These are phyloP conservation scores for Phytophthora podocarpi DNA, from an alignment of 352 stramenopile species.

Conservation along the genomic window DNA sequence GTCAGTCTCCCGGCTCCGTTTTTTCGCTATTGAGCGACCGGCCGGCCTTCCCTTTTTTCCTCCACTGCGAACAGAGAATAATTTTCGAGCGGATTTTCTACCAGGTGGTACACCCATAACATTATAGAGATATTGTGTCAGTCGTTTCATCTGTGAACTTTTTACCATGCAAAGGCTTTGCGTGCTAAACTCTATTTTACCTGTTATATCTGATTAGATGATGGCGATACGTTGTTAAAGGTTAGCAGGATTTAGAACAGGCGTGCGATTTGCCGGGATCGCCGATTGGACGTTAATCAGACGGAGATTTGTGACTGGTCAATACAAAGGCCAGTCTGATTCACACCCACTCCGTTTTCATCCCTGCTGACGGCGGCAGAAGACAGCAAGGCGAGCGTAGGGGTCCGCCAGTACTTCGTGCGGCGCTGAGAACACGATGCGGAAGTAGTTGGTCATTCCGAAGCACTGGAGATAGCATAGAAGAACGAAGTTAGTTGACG, in stretches of 20 bases:
- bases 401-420: slow-evolving; percentile 70
- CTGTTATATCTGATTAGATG: no score
- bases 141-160: no score
- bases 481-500: slow-evolving; percentile 6
- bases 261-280: slow-evolving; percentile 10
- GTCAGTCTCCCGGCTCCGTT: slow-evolving; percentile 10
- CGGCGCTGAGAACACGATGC: slow-evolving; percentile 73
- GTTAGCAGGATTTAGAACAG: background rate
- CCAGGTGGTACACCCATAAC: slow-evolving; percentile 29
- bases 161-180: background rate
- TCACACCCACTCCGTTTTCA: no score
- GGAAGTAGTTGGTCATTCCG: slow-evolving; percentile 74
- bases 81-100: slow-evolving; percentile 11
- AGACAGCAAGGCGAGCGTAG: slow-evolving; percentile 61
- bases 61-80: slow-evolving; percentile 24
- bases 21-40: slow-evolving; percentile 19
- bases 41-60: slow-evolving; percentile 1
- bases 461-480: slow-evolving; percentile 59
- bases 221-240: background rate
- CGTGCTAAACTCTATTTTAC: no score
- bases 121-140: background rate
- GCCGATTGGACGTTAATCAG: slow-evolving; percentile 18
- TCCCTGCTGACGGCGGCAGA: slow-evolving; percentile 58
- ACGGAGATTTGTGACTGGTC: background rate
- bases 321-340: no score